A percentile compares a stretch with the other conserved stretches of the same genome.
Evolutionary conservation across 768 basidiomycete species (phyloP).

Genomic region (Pholiota conissans): DNA sequence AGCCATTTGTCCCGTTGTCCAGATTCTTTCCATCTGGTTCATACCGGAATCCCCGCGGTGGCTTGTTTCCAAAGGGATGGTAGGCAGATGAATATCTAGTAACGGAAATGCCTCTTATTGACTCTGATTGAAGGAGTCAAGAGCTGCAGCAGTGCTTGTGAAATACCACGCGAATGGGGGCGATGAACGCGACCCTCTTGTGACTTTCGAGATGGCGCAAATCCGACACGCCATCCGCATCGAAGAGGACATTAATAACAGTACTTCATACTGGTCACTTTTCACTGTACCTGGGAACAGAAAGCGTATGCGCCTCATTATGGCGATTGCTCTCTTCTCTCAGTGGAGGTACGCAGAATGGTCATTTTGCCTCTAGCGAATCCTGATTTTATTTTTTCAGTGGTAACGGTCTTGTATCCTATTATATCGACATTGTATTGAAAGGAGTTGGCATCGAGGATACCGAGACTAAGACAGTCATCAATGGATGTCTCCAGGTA

Average conservation of each 20-base stretch:
- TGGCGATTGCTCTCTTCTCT: constrained; percentile 67
- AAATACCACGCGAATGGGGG: constrained; percentile 69
- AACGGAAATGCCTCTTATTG: neutral
- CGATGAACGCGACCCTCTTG: constrained; percentile 59
- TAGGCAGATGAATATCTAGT: constrained; percentile 24
- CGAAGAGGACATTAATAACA: constrained; percentile 54
- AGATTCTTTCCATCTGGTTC: constrained; percentile 54
- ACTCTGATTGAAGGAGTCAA: constrained; percentile 40
- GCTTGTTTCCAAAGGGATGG: constrained; percentile 60
- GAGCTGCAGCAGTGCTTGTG: constrained; percentile 63
- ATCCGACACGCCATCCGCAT: constrained; percentile 67
- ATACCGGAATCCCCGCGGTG: constrained; percentile 70
- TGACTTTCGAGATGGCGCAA: constrained; percentile 59
- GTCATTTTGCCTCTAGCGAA: neutral
- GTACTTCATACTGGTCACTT: constrained; percentile 50
- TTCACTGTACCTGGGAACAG: constrained; percentile 67
- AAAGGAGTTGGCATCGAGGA: constrained; percentile 60
- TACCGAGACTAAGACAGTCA: constrained; percentile 42
- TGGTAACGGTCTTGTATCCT: constrained; percentile 70
- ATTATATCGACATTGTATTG: constrained; percentile 71
- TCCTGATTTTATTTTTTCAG: constrained; percentile 27
- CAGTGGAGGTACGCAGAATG: constrained; percentile 61
- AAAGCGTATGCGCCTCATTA: constrained; percentile 65
- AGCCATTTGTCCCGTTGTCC: constrained; percentile 55
- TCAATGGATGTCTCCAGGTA: constrained; percentile 23